Base-by-base conservation (phyloP, 148 eudicot genomes). In the Camellia sinensis region DNA sequence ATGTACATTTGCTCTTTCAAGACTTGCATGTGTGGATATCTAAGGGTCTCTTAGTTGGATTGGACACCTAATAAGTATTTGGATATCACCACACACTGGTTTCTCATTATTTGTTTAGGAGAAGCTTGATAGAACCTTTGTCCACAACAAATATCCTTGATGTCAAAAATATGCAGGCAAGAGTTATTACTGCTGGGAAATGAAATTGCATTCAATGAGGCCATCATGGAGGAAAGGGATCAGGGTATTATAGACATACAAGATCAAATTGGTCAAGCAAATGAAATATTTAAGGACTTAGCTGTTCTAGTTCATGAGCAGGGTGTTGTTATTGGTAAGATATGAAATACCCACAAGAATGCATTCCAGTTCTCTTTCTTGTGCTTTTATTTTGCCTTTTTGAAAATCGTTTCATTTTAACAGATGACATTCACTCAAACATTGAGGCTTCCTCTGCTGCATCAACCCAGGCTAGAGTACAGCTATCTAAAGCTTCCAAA, bases 231-330 rank as follows among this genome's bases (percentile, higher is more conserved):
- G 76, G 94, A 91, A 74, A 89, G 94, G 66, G 94, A 91, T 22
- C 94, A 89, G 65, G 94, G 94, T 70, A 87, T 91, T 43, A 82
- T 72, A 84, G 95, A 92, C 73, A 86, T 92, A 82, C 90, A 92
- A 82, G 65, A 87, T 75, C 91, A 92, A 84, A 92, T 92, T 81
- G 93, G 95, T 44, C 82, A 92, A 88, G 91, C 85, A 48, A 92
- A 88, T 82, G 95, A 92, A 82, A 90, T 92, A 53, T 92, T 90
- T 84, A 87, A 88, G 83, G 95, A 92, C 85, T 91, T 92, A 64
- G 93, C 92, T 76, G 92, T 90, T 77, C 84, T 92, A 81, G 89
- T 90, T 44, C 89, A 92, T n/a, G 93, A 92, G 79, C 93, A 90
- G 82, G 90, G 93, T 29, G 82, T 87, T 44, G 80, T 86, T 45